These are phyloP conservation scores for Jamesozyma spencerorum DNA, from an alignment of 805 yeast species.

Conservation along the genomic window DNA sequence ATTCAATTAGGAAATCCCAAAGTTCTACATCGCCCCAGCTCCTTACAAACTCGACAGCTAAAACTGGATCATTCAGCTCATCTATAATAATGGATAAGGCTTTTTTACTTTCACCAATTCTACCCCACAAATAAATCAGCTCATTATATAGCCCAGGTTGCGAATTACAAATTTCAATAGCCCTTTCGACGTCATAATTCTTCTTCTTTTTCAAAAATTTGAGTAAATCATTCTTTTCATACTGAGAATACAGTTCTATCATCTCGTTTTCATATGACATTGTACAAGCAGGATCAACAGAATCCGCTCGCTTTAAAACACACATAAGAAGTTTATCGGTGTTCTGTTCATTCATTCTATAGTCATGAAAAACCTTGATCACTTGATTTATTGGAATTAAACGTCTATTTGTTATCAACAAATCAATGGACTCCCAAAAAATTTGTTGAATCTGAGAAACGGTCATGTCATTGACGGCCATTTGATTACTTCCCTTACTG, in stretches of 20 bases:
- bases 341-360: constrained; percentile 8
- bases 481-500: constrained; percentile 31
- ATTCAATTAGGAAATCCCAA: constrained; percentile 67
- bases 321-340: constrained; percentile 49
- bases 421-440: constrained; percentile 38
- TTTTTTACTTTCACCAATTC: constrained; percentile 66
- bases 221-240: constrained; percentile 44
- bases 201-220: constrained; percentile 50
- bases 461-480: not conserved
- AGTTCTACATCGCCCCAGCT: constrained; percentile 62
- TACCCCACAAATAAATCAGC: constrained; percentile 70
- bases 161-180: constrained; percentile 52
- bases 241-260: constrained; percentile 56
- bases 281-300: constrained; percentile 46
- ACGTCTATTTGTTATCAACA: constrained; percentile 56
- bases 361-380: constrained; percentile 36
- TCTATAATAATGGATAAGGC: constrained; percentile 74
- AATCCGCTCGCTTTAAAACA: constrained; percentile 52
- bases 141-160: constrained; percentile 47
- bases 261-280: constrained; percentile 57
- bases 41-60: constrained; percentile 73
- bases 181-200: constrained; percentile 58
- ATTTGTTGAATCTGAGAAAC: constrained; percentile 30
- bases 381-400: constrained; percentile 51
- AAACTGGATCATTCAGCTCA: constrained; percentile 64